Evolutionary conservation across 2,329 filamentous ascomycete genomes (phyloP), one percentile per base, ranked within the genome.

Genomic region (Neopestalotiopsis rosae): DNA sequence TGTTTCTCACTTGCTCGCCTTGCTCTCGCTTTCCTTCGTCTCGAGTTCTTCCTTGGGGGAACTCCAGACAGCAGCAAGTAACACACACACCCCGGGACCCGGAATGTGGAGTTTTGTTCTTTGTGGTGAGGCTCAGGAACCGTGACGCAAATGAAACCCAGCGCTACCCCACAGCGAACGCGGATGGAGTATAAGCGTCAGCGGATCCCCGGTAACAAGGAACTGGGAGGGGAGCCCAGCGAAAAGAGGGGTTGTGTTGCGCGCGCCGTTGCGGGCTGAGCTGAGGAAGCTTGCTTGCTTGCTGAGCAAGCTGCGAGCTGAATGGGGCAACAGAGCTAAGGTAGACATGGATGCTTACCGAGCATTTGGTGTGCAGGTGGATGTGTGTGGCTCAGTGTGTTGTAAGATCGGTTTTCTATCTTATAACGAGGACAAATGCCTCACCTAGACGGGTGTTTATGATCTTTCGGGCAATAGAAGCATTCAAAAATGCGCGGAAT

Each of bases 91-190:
- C 17, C 45, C 45, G 14, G 45, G 45, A 52, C 45, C 24, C n/a
- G 17, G n/a, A 52, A 52, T 52, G 45, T 52, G 45, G 45, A 20
- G 45, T 52, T 28, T 28, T 28, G n/a, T 20, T 9, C n/a, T 52
- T 52, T 52, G 14, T 20, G 17, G 45, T 52, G 45, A 52, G 45
- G 45, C 45, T 52, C 45, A 52, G 30, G 30, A 34, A 61, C 59
- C 59, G 59, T 61, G 59, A 61, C 59, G 59, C 59, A 61, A 61
- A 34, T 34, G 32, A 61, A 61, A 61, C 59, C 59, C 59, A 40
- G 45, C 32, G 28, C 59, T 61, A 61, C 59, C 59, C 59, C 59
- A 61, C 59, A 61, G 59, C 24, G 24, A 7, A 20, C 14, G n/a
- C 45, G 45, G 24, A 28, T 28, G 24, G 24, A 52, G 59, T 61